Evolutionary conservation across 2,329 filamentous ascomycete genomes (phyloP).

Genomic region (Cladorrhinum sp.): DNA sequence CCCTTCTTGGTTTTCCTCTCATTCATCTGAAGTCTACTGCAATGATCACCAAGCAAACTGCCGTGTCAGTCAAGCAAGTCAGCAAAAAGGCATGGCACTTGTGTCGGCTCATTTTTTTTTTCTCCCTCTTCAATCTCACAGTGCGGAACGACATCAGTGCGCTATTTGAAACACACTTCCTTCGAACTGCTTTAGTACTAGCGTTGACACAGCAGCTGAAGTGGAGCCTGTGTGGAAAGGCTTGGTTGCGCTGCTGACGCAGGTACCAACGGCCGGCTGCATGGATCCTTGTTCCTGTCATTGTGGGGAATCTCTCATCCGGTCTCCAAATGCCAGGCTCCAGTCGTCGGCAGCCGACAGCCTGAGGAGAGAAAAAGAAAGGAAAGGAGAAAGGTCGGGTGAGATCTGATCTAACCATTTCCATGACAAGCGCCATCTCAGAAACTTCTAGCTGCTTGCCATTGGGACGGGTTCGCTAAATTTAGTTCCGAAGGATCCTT

Average conservation of each 20-base stretch:
- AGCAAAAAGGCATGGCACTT: background rate
- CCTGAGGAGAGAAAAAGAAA: background rate
- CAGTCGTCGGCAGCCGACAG: background rate
- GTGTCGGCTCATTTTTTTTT: background rate
- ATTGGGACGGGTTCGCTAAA: background rate
- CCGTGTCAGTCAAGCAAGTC: too few relatives aligned
- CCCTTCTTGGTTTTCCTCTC: background rate
- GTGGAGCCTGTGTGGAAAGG: too few relatives aligned
- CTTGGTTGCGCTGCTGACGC: background rate
- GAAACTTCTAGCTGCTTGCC: background rate
- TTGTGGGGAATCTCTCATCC: background rate
- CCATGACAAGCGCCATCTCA: background rate
- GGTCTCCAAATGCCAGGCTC: background rate
- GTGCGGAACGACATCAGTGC: too few relatives aligned
- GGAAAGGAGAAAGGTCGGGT: background rate
- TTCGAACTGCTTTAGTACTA: too few relatives aligned
- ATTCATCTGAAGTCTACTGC: background rate
- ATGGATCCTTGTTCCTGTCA: too few relatives aligned
- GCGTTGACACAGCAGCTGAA: too few relatives aligned
- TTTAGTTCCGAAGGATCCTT: too few relatives aligned
- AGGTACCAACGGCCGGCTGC: slow-evolving; percentile 6
- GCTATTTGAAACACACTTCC: background rate
- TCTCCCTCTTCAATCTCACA: too few relatives aligned
- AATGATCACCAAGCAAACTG: too few relatives aligned
- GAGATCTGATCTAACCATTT: background rate